Evolutionary conservation across 352 stramenopile genomes (phyloP), one percentile per base, ranked within the genome.

Genomic region (Globisporangium carolinianum): DNA sequence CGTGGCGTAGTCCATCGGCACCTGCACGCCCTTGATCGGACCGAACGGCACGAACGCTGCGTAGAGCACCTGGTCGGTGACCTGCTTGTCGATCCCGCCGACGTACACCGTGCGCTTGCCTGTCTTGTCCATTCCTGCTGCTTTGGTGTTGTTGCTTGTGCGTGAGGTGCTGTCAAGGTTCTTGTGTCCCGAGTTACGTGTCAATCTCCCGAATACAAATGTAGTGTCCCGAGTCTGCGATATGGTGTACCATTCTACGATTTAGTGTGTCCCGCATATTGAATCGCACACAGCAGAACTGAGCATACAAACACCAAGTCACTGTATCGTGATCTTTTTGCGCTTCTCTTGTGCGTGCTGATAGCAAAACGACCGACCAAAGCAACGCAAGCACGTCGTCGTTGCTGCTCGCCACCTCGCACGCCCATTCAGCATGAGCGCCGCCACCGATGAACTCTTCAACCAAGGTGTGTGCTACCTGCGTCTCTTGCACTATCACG

Each of bases 101-200:
- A 97, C 90, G 66, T 97, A 97, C 38, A 98, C 74, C 62, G 65
- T 73, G 36, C 79, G 75, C 71, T 88, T 89, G 62, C 83, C 83
- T 5, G 68, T 57, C 60, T 71, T 81, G 62, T 63, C 72, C 55
- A 68, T 61, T 12, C 53, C 38, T 32, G 62, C 55, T 60, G 49
- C 7, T 43, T 50, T 65, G 69, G 70, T n/a, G 18, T 62, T 15
- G 7, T 24, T 51, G 24, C 24, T 49, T 17, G 45, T 49, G 5
- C 9, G 14, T 41, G 14, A 53, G 38, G 42, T 46, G 37, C 35
- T 43, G 18, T 17, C 17, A 39, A 48, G 14, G 24, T 24, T 24
- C 24, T 24, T 24, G 24, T 24, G 24, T 24, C 24, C 24, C 24
- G 24, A 2, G 24, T 24, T 24, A 24, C 46, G 17, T 57, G 45